Percentiles rank a stretch among this genome's conserved stretches.
These are phyloP conservation scores for Tolypocladium capitatum DNA, from an alignment of 2,329 filamentous ascomycete genomes.

Conservation along the genomic window DNA sequence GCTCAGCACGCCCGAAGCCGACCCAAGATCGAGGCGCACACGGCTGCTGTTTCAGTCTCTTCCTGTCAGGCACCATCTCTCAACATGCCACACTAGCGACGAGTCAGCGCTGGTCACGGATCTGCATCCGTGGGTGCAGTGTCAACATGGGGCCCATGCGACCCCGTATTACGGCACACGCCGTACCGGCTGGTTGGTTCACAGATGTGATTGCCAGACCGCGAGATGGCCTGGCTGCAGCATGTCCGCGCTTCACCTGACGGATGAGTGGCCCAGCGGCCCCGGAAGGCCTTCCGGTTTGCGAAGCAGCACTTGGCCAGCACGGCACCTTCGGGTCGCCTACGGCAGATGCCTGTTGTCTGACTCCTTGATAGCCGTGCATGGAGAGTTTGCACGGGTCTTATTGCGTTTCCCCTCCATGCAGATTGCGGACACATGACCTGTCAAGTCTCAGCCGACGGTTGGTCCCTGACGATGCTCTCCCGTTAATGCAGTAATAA, in stretches of 20 bases:
- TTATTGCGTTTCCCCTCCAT: not conserved
- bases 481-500: not conserved
- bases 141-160: not conserved
- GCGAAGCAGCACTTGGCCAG: constrained; percentile 1
- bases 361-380: not conserved
- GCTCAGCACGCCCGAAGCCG: not conserved
- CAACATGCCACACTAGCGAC: not conserved
- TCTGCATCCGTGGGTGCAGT: not conserved
- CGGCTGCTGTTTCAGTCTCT: not conserved
- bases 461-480: not conserved
- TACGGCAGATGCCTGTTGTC: not conserved
- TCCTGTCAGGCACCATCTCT: not conserved
- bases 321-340: not conserved
- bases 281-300: constrained; percentile 5
- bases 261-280: not conserved
- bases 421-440: not conserved
- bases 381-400: not conserved
- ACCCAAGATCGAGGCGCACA: not conserved
- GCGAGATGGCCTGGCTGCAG: constrained; percentile 1
- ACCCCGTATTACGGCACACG: not conserved
- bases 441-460: not conserved
- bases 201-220: not conserved
- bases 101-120: not conserved
- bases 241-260: not conserved
- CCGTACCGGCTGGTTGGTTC: constrained; percentile 4